Conservation (phyloP, 306 rosid genomes). For the Cicer bijugum region DNA sequence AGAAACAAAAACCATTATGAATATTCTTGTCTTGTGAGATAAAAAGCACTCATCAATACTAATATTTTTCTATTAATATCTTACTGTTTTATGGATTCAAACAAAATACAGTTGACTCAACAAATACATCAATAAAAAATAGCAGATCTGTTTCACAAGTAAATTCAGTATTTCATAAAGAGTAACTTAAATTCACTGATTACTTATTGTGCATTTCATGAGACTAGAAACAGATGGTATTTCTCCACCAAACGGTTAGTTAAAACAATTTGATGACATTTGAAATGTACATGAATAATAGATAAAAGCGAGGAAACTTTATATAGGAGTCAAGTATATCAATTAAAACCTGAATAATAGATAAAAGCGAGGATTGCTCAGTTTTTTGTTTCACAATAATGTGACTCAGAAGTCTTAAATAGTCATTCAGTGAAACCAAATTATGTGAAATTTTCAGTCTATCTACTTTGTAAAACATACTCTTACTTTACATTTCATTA, state of each 20-base stretch:
- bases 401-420: not conserved
- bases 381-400: not conserved
- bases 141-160: not conserved
- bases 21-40: not conserved
- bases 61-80: not conserved
- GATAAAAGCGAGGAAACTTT: no score
- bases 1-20: conserved; percentile 8
- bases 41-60: not conserved
- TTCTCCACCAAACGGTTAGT: conserved; percentile 35
- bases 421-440: not conserved
- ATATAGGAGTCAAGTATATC: not conserved
- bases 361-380: conserved; percentile 8
- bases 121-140: conserved; percentile 21
- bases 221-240: not conserved
- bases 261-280: conserved; percentile 2
- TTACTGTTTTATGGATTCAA: not conserved
- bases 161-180: conserved; percentile 6
- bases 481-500: not conserved
- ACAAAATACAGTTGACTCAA: conserved; percentile 13
- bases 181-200: conserved; percentile 22
- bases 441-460: not conserved
- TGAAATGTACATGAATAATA: conserved; percentile 18
- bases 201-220: not conserved
- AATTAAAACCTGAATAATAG: not conserved
- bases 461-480: not conserved